Conservation (phyloP, 2,329 filamentous ascomycete genomes). For the Paecilomyces sp. region DNA sequence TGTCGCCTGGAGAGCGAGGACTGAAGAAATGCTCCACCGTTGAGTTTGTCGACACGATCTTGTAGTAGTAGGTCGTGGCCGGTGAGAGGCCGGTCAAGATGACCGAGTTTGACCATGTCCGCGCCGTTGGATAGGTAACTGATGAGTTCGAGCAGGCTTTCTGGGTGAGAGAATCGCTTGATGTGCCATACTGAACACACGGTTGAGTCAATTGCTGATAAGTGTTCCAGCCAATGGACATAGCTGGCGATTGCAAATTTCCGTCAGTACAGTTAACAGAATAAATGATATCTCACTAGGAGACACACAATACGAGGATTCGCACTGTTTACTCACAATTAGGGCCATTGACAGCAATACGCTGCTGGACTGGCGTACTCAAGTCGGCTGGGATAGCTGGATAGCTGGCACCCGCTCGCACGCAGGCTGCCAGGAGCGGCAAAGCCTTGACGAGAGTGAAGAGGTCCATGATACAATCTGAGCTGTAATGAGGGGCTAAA, state of each 20-base stretch:
- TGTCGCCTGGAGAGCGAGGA: constrained; percentile 48
- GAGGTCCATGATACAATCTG: background rate
- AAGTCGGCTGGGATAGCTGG: constrained; percentile 43
- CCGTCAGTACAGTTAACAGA: background rate
- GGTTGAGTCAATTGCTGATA: constrained; percentile 39
- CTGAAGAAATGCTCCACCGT: constrained; percentile 48
- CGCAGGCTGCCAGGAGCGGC: constrained; percentile 19
- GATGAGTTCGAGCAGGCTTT: constrained; percentile 41
- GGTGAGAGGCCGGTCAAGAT: constrained; percentile 40
- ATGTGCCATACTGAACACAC: constrained; percentile 48
- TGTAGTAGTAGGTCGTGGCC: constrained; percentile 55
- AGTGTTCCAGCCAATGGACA: constrained; percentile 53
- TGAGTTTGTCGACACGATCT: constrained; percentile 52
- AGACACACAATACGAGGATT: background rate
- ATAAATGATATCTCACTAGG: background rate
- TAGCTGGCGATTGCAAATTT: constrained; percentile 24
- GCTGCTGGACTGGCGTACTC: constrained; percentile 50
- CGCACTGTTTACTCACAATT: constrained; percentile 31
- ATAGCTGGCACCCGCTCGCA: constrained; percentile 27
- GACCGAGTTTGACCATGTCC: constrained; percentile 48
- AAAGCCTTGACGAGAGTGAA: constrained; percentile 12
- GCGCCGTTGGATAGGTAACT: constrained; percentile 47
- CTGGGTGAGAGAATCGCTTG: constrained; percentile 28
- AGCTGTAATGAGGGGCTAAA: background rate
- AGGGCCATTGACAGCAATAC: constrained; percentile 44